Evolutionary conservation across 2,329 filamentous ascomycete species (phyloP), one percentile per base, ranked within the genome.

Genomic region (Cercospora citrullina): DNA sequence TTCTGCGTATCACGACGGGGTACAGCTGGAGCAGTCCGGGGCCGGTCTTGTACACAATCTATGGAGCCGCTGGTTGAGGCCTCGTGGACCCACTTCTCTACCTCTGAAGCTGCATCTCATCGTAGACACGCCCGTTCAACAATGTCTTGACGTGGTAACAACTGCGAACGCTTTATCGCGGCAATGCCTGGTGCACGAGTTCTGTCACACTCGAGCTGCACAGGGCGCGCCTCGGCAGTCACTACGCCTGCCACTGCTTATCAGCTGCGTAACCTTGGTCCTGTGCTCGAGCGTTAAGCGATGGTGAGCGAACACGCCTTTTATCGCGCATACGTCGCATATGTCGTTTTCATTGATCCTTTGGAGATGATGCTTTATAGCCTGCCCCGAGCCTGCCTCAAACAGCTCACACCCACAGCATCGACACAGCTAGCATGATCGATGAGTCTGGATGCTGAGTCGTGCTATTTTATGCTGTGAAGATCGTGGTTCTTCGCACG

Each of bases 161-260:
- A 58, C 53, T 58, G 53, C 53, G 53, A 58, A 58, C 53, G 53
- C 53, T n/a, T 58, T 58, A 26, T 28, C 53, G 53, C 53, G 26
- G 26, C 53, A 58, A 58, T 58, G 53, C 7, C 53, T 58, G 26
- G 14, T 31, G 53, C 53, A 58, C 26, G 21, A 28, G 23, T 28
- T 31, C 53, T 30, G 23, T 23, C 45, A 39, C 36, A 51, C 45
- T 51, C 45, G 36, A 39, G 36, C 36, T 39, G 36, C 21, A 26
- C 18, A 51, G 21, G 18, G 18, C 42, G 42, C 8, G 42, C 42
- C 18, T n/a, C 36, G 36, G 36, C 36, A 39, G 42, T 48, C n/a
- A 48, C 42, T 4, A 48, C 23, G 42, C 18, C 42, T 23, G 42
- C 42, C 42, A 23, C n/a, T 48, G 42, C 42, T 48, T 48, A 48